Evolutionary conservation across 2,329 filamentous ascomycete species (phyloP), one percentile per base, ranked within the genome.

Genomic region (Metarhizium album): DNA sequence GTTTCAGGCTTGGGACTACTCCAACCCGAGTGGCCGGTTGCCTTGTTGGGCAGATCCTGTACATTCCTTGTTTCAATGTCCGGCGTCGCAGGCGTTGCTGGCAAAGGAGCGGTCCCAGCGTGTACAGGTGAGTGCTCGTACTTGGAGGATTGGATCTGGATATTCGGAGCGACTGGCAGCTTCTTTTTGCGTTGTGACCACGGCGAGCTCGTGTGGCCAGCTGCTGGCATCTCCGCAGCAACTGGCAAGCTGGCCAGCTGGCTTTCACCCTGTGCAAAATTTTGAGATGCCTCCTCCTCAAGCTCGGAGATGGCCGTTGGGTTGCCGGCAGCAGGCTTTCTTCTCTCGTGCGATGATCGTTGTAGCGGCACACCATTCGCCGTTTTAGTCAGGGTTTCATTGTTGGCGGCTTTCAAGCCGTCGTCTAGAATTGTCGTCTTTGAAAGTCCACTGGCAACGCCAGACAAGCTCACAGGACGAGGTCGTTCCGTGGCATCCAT

Each of bases 401-500:
- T 31, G 16, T 27, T 31, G 6, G 4, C 33, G 27, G 45, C 13
- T 23, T 13, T 35, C 24, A 20, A 35, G 4, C 40, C 7, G 22
- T 68, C 64, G 22, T 70, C 67, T 0, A 67, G 66, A 43, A 5
- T 14, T 16, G 70, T 52, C 20, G 52, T 53, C 24, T 55, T 56
- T 37, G 69, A 68, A 2, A 67, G 59, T 6, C n/a, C 16, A 53
- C 67, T 71, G 51, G 67, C 70, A 14, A 66, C 63, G 16, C 69
- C 66, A 2, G 73, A 70, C 5, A 71, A 52, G 37, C 64, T 75
- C 22, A 62, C 63, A 14, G 70, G 64, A 14, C 71, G 70, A 13
- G 63, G 60, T n/a, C 70, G 66, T 33, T 76, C 74, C 13, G 62
- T 55, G 2, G 67, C 63, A 22, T 78, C 75, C 1, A 72, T 56